phyloP scores from a whole-genome alignment of 179 eudicot genomes.

The Gypsophila paniculata region DNA sequence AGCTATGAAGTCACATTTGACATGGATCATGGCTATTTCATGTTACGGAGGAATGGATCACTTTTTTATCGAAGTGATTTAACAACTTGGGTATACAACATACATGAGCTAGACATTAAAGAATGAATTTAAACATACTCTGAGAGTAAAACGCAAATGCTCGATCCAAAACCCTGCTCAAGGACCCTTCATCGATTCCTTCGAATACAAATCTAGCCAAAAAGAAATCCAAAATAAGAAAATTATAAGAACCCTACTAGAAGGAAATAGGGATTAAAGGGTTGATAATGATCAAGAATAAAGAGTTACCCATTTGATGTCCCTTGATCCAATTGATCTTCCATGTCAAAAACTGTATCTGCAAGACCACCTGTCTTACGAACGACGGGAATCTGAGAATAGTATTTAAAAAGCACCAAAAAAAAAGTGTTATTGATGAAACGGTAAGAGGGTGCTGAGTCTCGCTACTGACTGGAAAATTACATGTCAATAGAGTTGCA shows the following conservation, averaged over 20 bases:
- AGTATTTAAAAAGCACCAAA: neutral
- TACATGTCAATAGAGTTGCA: neutral
- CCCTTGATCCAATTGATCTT: constrained; percentile 50
- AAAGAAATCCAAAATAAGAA: neutral
- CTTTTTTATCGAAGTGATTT: neutral
- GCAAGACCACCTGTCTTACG: constrained; percentile 94
- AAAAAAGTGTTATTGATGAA: neutral
- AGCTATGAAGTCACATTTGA: neutral
- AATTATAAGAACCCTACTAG: neutral
- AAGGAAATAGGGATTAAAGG: neutral
- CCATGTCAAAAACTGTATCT: constrained; percentile 85
- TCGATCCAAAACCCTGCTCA: constrained; percentile 58
- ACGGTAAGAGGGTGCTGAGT: neutral
- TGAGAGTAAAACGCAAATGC: constrained; percentile 57
- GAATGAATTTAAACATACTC: constrained; percentile 44
- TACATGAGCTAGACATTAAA: neutral
- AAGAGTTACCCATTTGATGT: constrained; percentile 57
- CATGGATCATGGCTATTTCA: neutral
- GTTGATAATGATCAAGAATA: neutral
- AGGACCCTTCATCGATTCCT: constrained; percentile 79
- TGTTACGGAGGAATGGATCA: neutral
- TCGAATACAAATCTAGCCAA: constrained; percentile 66
- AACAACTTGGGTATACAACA: neutral
- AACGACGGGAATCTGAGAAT: constrained; percentile 64
- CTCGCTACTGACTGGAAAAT: neutral